Base-by-base conservation (phyloP, 2,329 filamentous ascomycete species). In the Dryadomyces quercivorus region DNA sequence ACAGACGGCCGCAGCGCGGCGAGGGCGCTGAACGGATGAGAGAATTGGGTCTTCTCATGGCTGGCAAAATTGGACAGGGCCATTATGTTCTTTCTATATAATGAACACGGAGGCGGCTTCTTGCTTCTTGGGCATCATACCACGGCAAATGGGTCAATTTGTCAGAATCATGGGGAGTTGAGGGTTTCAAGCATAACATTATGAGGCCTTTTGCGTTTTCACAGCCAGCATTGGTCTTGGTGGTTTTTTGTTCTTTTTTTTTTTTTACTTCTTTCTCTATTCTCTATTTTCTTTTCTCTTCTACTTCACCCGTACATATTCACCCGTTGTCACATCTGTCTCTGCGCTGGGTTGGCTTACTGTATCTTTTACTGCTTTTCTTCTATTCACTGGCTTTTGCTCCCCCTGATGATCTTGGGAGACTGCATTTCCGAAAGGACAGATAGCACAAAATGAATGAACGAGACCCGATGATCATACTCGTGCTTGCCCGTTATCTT, bases 11-110 rank as follows among this genome's bases (percentile, higher is more conserved):
- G 53, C 78, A 84, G 63, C 88, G 88, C 43, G 93, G 93, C 54
- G 86, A 88, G 66, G 93, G 93, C 55, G 89, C 88, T 40, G 87
- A 96, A 73, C 82, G 91, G 60, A 98, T 98, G 93, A 80, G 85
- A 63, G 87, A 94, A 69, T 79, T 98, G 56, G 93, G 92, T 53
- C 77, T 97, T 55, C 81, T 92, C 65, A 88, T 93, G 77, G 89
- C 88, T 56, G 88, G 88, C 65, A 90, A 88, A 70, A 74, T 75
- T 54, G 86, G 84, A 63, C 81, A 78, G 63, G 82, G 83, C 66
- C 86, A 87, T 64, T 88, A 88, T 67, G 85, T 91, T 65, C 75
- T 91, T 63, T 90, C 86, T 58, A 73, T 88, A 63, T 89, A 71
- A 72, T 40, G 59, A 49, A 52, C 16, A 53, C 26, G 12, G 50